phyloP scores from a whole-genome alignment of 1,139 yeast genomes.

The Diutina mesorugosa region DNA sequence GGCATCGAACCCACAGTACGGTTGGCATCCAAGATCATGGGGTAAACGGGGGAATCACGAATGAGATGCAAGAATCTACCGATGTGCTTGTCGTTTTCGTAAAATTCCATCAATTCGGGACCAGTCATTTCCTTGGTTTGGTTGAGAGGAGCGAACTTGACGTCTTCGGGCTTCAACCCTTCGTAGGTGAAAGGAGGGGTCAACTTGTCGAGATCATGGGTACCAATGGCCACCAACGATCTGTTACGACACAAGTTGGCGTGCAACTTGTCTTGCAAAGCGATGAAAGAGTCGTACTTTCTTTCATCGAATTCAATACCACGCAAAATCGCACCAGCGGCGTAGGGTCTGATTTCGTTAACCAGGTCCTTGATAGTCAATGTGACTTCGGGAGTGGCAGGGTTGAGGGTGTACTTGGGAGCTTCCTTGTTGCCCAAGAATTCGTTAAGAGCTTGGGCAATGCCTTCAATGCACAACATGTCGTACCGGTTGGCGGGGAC shows the following conservation, averaged over 20 bases:
- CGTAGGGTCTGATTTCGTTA: conserved; percentile 71
- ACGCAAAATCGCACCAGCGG: conserved; percentile 87
- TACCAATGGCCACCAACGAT: conserved; percentile 95
- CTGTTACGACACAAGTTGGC: conserved; percentile 93
- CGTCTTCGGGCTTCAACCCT: conserved; percentile 69
- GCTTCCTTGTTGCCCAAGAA: conserved; percentile 58
- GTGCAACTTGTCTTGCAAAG: conserved; percentile 93
- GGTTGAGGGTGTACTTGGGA: conserved; percentile 56
- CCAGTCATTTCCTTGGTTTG: conserved; percentile 73
- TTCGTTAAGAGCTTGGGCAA: conserved; percentile 87
- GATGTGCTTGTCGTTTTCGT: conserved; percentile 80
- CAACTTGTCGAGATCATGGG: conserved; percentile 83
- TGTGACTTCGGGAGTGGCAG: conserved; percentile 46
- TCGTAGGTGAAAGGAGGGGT: conserved; percentile 82
- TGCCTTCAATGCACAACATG: conserved; percentile 96
- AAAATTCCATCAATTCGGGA: conserved; percentile 71
- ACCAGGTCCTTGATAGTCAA: conserved; percentile 70
- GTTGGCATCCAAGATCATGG: conserved; percentile 73
- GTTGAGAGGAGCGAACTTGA: conserved; percentile 74
- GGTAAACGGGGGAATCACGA: conserved; percentile 80
- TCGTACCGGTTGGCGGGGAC: conserved; percentile 98
- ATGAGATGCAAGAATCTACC: conserved; percentile 84
- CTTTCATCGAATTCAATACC: conserved; percentile 71
- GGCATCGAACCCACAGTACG: conserved; percentile 85
- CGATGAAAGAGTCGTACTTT: conserved; percentile 86